Base-by-base conservation (phyloP, 441 rosid species). In the Gossypium lobatum region DNA sequence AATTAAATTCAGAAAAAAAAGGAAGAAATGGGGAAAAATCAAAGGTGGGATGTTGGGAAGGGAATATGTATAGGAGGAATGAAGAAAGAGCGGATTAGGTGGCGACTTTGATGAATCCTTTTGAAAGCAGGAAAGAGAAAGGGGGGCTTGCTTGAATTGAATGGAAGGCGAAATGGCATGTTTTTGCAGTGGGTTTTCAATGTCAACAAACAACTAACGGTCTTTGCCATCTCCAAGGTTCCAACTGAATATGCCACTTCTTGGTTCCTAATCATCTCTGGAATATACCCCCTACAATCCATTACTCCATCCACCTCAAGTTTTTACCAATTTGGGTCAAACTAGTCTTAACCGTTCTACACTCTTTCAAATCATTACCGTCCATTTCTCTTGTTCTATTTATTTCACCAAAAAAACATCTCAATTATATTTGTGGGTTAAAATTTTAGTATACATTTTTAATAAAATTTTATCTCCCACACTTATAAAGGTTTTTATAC, bases 151-250 rank as follows among this genome's bases (percentile, higher is more conserved):
- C 25, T 54, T 54, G 59, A 7, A 57, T 13, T 50, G 54, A 50
- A 50, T 17, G 16, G 17, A 50, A n/a, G 39, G 7, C 39, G 1
- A 31, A 31, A 31, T 60, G 42, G 42, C 31, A 60, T 53, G 71
- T 20, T 65, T 13, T 10, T 60, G 45, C 18, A 48, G 9, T 28
- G n/a, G 62, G 18, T 37, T 75, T n/a, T 0, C n/a, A 1, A 18
- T 8, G 61, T 54, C 2, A 20, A 55, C 21, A 55, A 57, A 3
- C 71, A 82, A 65, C 84, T 53, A 80, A 79, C 85, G 78, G 85
- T 79, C 83, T 64, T 75, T 0, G 82, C 58, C 39, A 1, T 39
- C 37, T 21, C 21, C 4, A 23, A 46, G 68, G 14, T 4, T 61
- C 46, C 31, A 1, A 1, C 20, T 77, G 79, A 77, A 80, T 71